Percentiles rank a stretch among this genome's conserved stretches.
Conservation (phyloP, 2,329 filamentous ascomycete genomes). For the Aspergillus novoparasiticus region DNA sequence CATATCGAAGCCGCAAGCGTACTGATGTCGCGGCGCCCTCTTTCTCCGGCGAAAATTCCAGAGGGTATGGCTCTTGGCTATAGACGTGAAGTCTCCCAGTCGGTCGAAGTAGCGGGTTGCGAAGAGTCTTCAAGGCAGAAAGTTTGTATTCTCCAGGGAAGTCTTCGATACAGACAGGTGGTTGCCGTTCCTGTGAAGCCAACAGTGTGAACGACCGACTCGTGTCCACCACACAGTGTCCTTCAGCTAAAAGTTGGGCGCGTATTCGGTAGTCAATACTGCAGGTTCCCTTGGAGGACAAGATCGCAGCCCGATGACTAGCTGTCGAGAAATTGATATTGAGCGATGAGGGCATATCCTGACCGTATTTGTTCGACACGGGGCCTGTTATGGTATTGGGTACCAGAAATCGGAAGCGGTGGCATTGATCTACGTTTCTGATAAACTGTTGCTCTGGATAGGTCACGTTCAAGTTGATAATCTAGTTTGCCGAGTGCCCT, state of each 20-base stretch:
- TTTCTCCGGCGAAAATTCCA: neutral
- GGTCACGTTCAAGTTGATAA: neutral
- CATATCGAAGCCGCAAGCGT: neutral
- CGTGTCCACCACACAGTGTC: neutral
- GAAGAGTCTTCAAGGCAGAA: neutral
- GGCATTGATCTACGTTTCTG: neutral
- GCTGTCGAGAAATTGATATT: neutral
- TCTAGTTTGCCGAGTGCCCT: neutral
- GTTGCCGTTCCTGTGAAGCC: neutral
- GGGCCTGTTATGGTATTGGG: neutral
- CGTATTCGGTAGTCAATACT: neutral
- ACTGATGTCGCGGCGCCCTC: neutral
- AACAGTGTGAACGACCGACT: neutral
- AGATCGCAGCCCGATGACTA: neutral
- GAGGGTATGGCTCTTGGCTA: neutral
- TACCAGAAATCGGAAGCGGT: neutral
- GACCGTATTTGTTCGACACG: neutral
- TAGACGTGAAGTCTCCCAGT: neutral
- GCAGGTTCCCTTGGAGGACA: neutral
- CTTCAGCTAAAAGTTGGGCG: neutral
- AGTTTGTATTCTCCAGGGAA: neutral
- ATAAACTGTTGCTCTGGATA: neutral
- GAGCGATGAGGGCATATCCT: neutral
- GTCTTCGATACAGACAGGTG: neutral
- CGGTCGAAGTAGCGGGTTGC: neutral